Evolutionary conservation across 371 early-diverging fungal genomes (phyloP).

Genomic region (Cokeromyces recurvatus): DNA sequence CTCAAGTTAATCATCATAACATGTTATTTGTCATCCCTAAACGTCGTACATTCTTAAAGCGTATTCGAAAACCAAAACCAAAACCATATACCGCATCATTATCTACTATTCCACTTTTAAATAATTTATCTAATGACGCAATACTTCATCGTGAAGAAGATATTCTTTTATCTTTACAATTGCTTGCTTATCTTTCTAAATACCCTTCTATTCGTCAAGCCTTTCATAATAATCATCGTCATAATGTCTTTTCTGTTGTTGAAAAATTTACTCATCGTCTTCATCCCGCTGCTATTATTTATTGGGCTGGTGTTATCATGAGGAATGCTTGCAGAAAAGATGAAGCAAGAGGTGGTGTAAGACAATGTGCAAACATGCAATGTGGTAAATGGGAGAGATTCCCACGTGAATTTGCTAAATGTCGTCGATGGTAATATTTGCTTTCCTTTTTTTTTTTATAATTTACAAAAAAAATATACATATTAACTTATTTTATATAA

Average conservation of each 20-base stretch:
- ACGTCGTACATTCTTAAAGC: constrained; percentile 20
- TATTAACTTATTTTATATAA: background rate
- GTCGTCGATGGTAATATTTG: constrained; percentile 57
- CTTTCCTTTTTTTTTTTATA: background rate
- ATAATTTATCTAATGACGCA: constrained; percentile 40
- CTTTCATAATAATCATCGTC: constrained; percentile 52
- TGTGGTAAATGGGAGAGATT: constrained; percentile 75
- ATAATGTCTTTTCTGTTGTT: constrained; percentile 71
- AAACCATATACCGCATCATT: constrained; percentile 21
- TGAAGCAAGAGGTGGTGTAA: constrained; percentile 62
- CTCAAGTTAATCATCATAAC: background rate
- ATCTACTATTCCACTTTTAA: constrained; percentile 19
- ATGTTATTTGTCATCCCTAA: constrained; percentile 23
- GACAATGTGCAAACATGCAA: constrained; percentile 72
- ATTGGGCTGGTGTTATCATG: constrained; percentile 81
- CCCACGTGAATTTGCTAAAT: constrained; percentile 79
- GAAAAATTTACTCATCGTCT: constrained; percentile 68
- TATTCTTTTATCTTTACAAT: constrained; percentile 75
- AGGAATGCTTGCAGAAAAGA: constrained; percentile 78
- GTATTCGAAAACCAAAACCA: constrained; percentile 16
- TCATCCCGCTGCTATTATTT: constrained; percentile 65
- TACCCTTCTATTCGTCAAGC: constrained; percentile 64
- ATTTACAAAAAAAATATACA: background rate
- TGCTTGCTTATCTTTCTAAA: constrained; percentile 82
- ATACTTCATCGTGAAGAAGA: constrained; percentile 75